phyloP scores from a whole-genome alignment of 768 basidiomycete genomes.

The Rhodotorula sphaerocarpa region DNA sequence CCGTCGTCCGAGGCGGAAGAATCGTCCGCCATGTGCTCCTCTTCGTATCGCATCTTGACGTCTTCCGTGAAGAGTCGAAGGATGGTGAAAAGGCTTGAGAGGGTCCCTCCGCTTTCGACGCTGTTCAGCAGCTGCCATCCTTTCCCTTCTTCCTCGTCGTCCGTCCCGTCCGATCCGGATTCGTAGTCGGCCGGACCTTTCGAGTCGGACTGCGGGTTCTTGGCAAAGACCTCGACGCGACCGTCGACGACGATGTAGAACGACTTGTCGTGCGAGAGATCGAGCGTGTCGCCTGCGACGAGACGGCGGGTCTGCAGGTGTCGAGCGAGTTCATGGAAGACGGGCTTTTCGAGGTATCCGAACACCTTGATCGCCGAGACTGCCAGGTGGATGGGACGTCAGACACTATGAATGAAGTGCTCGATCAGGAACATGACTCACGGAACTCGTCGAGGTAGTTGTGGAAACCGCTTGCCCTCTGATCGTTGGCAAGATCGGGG shows the following conservation, averaged over 20 bases:
- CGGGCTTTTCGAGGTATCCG: conserved; percentile 90
- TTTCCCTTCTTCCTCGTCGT: conserved; percentile 87
- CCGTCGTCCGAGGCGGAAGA: neutral
- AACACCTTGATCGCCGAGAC: conserved; percentile 86
- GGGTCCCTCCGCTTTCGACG: conserved; percentile 87
- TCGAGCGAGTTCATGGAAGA: conserved; percentile 88
- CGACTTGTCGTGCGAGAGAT: conserved; percentile 80
- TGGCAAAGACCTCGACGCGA: conserved; percentile 85
- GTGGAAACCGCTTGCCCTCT: conserved; percentile 66
- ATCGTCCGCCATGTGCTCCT: conserved; percentile 39
- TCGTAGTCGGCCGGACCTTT: conserved; percentile 40
- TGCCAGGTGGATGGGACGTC: neutral
- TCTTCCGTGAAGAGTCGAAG: conserved; percentile 87
- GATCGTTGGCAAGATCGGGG: conserved; percentile 71
- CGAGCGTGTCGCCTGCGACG: conserved; percentile 88
- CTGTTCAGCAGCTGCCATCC: conserved; percentile 95
- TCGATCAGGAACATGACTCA: neutral
- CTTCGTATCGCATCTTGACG: conserved; percentile 66
- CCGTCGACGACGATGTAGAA: conserved; percentile 99
- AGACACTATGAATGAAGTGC: neutral
- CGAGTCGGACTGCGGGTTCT: conserved; percentile 43
- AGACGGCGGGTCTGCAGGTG: conserved; percentile 92
- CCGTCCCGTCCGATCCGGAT: conserved; percentile 50
- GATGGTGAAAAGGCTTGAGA: conserved; percentile 94
- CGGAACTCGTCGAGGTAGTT: conserved; percentile 96